Base-by-base conservation (phyloP, 2,329 filamentous ascomycete species). In the Epichloe glyceriae region DNA sequence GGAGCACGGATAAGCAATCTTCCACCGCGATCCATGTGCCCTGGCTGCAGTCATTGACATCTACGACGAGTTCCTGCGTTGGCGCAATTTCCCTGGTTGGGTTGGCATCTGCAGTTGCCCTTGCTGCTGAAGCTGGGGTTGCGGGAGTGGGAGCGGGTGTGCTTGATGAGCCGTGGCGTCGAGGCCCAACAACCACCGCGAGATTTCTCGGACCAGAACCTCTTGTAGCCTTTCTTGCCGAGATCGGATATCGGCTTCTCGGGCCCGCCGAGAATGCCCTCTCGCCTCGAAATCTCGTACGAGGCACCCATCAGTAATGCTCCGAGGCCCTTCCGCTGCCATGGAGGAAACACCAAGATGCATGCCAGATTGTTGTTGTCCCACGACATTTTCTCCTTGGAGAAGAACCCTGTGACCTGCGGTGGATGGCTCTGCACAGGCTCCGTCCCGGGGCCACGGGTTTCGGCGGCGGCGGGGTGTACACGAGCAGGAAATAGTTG, bases 311-410 rank as follows among this genome's bases (percentile, higher is more conserved):
- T 97, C 34, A 98, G 75, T 47, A 97, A 71, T 48, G 88, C 82
- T 0, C 93, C 93, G 0, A 97, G 76, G 1, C 91, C 89, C 57
- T 88, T 89, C 55, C 86, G 83, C 67, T 97, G 91, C 82, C 91
- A 97, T 0, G 93, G 93, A 1, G 93, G 93, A 62, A 97, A 97
- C 15, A 97, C 79, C 6, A 97, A 75, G 58, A 98, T 98, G 64
- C 93, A 98, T 1, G 93, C 93, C 5, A 98, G 76, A 58, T 97
- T 98, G 67, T 98, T 97, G 61, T 91, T 90, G 62, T 98, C 93
- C 91, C 93, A 98, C 3, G 88, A 95, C 74, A 96, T 86, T 66
- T 97, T 97, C 67, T 98, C 93, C 65, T 98, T 97, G 56, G 87
- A 94, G 72, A 97, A 98, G 75, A 97, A 97, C n/a, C 93, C 93